Conservation (phyloP, 2,329 filamentous ascomycete species). For the Zymoseptoria ardabiliae region DNA sequence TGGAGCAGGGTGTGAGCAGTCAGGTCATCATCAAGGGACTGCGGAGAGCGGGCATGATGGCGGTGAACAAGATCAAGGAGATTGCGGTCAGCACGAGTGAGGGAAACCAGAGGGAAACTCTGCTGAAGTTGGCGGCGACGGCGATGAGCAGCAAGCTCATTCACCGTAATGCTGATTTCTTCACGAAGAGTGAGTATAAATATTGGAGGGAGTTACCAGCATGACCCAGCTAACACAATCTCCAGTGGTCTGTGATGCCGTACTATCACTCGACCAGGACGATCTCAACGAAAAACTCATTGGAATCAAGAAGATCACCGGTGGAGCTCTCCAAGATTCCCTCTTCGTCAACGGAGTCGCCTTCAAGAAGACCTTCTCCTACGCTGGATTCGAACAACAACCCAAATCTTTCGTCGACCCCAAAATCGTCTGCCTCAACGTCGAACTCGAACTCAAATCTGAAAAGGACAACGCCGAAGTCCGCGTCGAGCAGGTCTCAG, state of each 20-base stretch:
- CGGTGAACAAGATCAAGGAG: constrained; percentile 98
- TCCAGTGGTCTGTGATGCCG: constrained; percentile 92
- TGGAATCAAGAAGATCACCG: constrained; percentile 95
- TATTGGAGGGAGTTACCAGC: constrained; percentile 18
- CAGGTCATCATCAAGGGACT: constrained; percentile 97
- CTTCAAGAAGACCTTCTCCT: constrained; percentile 99
- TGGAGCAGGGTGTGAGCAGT: constrained; percentile 93
- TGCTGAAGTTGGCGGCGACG: constrained; percentile 82
- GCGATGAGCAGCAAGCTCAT: constrained; percentile 99
- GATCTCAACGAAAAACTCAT: constrained; percentile 98
- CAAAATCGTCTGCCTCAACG: constrained; percentile 95
- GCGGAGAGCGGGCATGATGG: constrained; percentile 77
- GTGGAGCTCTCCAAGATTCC: constrained; percentile 90
- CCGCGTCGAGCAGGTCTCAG: constrained; percentile 92
- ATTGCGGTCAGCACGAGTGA: constrained; percentile 83
- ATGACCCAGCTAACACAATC: constrained; percentile 17
- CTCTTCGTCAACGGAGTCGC: constrained; percentile 96
- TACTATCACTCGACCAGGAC: constrained; percentile 89
- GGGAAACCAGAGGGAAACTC: constrained; percentile 75
- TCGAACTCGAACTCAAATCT: constrained; percentile 95
- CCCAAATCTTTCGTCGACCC: constrained; percentile 91
- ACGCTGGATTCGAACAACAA: constrained; percentile 98
- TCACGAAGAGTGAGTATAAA: constrained; percentile 74
- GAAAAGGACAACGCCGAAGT: constrained; percentile 99
- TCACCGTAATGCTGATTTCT: constrained; percentile 92